Base-by-base conservation (phyloP, 352 stramenopile genomes). In the Globisporangium acanthophoron region DNA sequence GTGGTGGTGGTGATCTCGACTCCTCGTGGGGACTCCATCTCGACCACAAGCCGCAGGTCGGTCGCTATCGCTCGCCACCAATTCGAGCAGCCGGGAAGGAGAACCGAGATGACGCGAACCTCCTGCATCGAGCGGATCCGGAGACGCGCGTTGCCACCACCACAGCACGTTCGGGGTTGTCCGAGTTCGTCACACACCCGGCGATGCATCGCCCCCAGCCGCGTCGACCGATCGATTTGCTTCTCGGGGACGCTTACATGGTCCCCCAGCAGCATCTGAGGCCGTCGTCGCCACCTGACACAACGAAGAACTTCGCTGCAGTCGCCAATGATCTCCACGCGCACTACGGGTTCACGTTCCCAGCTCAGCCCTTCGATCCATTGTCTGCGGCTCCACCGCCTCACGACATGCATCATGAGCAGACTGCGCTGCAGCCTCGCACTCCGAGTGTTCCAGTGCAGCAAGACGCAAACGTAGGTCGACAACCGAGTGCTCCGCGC, bases 121-220 rank as follows among this genome's bases (percentile, higher is more conserved):
- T 5, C 18, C 29, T 21, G 9, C 37, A 18, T 31, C 13, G 1
- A 11, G 15, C 27, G 27, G 11, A 54, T 24, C 48, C 8, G 7
- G 3, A 4, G n/a, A 8, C 8, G 1, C 31, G 27, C 9, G 33
- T 21, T 15, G 12, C 29, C 31, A 15, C n/a, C n/a, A 6, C n/a
- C n/a, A 6, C 3, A 20, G 8, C 0, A 3, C 59, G 59, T 4
- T 40, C 45, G 1, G 16, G 40, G 9, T 33, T 79, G 11, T 67
- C 59, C 6, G 68, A 74, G 44, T 77, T 75, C 52, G 69, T 74
- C n/a, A 64, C 64, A 43, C 27, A 71, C 20, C 44, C 44, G n/a
- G 69, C 61, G 16, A 49, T 55, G 52, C 71, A 62, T 41, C 66
- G 71, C 8, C 71, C 71, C 40, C 69, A 61, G 43, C 71, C 71